Base-by-base conservation (phyloP, 1,139 yeast species). In the Eremothecium sinecaudum region DNA sequence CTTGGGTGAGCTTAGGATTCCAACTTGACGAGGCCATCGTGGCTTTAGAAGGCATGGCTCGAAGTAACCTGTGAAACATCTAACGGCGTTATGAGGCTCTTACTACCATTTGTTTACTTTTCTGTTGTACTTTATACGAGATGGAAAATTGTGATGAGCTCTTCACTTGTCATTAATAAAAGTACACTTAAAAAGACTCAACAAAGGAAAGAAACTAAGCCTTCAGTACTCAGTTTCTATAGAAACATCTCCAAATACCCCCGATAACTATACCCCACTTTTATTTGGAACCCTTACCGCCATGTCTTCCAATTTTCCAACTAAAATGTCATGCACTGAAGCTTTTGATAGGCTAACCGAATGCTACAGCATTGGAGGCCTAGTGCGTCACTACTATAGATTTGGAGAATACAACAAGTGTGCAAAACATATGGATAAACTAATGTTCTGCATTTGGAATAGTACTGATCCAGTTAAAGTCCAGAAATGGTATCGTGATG, bases 321-420 rank as follows among this genome's bases (percentile, higher is more conserved):
- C 66, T 24, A 67, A 69, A 22, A 75, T 77, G 81, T 69, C 71
- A 36, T 78, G 86, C 50, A 64, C 79, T 33, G 82, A 87, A 26
- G 93, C 93, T 0, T 77, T 87, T 57, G 94, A 87, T 56, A 94
- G 83, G 50, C 63, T 87, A 23, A 69, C 86, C 32, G 78, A 74
- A 33, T 87, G 97, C 56, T 84, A 82, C 62, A 81, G 95, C 0
- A 53, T 86, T 2, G 96, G 96, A 2, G 95, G 95, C 1, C 95
- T 86, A 54, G 62, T 81, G 19, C 71, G 90, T 43, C 71, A 79
- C 56, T 79, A 81, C 50, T 87, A 87, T 53, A 62, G 96, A 34
- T 79, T 76, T 51, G 96, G 96, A 3, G 72, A 76, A 29, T 69
- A 83, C 49, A 75, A 79, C 37, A 63, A 71, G 39, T 87, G 97